A percentile compares a stretch with the other conserved stretches of the same genome.
phyloP scores from a whole-genome alignment of 1,284 basidiomycete species.

The Apiotrichum mycotoxinovorans region DNA sequence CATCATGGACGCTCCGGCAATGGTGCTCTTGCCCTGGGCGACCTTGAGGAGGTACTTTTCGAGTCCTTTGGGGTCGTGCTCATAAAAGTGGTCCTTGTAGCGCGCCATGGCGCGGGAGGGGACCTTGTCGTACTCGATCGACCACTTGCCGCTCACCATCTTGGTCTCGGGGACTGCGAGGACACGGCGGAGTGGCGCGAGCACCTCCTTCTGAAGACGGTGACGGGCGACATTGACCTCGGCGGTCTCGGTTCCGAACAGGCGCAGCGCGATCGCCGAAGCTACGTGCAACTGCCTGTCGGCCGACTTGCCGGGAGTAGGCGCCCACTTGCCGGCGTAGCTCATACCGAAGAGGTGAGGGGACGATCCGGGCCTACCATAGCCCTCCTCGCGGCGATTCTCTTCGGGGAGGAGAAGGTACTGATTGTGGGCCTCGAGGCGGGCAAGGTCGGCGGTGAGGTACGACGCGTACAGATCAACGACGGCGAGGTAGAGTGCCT shows the following conservation, averaged over 20 bases:
- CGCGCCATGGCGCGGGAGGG: conserved; percentile 60
- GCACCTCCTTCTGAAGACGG: conserved; percentile 32
- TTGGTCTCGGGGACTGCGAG: conserved; percentile 57
- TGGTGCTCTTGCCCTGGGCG: conserved; percentile 51
- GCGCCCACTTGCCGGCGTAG: conserved; percentile 67
- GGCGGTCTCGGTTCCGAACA: conserved; percentile 45
- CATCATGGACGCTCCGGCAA: conserved; percentile 30
- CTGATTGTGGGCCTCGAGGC: conserved; percentile 38
- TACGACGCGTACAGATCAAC: conserved; percentile 60
- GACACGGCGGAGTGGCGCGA: conserved; percentile 57
- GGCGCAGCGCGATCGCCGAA: conserved; percentile 59
- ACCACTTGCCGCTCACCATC: conserved; percentile 53
- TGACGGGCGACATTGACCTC: conserved; percentile 40
- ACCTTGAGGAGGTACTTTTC: conserved; percentile 58
- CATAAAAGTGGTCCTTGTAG: conserved; percentile 57
- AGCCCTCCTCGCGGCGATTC: conserved; percentile 23
- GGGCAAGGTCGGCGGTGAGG: conserved; percentile 54
- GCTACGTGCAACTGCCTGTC: conserved; percentile 63
- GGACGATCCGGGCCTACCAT: conserved; percentile 19
- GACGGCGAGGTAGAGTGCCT: conserved; percentile 62
- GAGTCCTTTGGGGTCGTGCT: conserved; percentile 61
- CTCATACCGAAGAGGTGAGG: conserved; percentile 54
- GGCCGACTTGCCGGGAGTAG: conserved; percentile 58
- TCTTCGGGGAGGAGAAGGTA: conserved; percentile 28
- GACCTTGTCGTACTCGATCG: conserved; percentile 59